Evolutionary conservation across 2,329 filamentous ascomycete species (phyloP).

Genomic region (Aspergillus sp.): DNA sequence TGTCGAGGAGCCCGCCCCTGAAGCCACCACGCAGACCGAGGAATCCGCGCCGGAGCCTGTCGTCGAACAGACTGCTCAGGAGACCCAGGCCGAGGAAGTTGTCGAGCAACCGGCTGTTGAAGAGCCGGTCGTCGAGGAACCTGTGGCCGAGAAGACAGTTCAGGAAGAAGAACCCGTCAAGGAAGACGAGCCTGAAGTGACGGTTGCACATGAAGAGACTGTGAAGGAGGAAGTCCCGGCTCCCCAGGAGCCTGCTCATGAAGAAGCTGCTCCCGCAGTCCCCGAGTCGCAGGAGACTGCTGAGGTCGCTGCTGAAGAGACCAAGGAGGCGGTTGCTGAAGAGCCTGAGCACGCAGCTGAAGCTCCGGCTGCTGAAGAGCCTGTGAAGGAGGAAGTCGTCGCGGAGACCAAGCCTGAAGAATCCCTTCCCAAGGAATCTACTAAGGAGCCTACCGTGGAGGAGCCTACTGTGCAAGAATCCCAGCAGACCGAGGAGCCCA

Average conservation of each 20-base stretch:
- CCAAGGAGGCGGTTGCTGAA: conserved; percentile 4
- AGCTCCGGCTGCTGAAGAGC: background rate
- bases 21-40: background rate
- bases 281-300: background rate
- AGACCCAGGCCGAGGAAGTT: background rate
- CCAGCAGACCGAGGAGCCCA: background rate
- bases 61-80: background rate
- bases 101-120: background rate
- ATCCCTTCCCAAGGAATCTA: background rate
- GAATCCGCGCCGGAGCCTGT: conserved; percentile 2
- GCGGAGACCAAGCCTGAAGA: conserved; percentile 7
- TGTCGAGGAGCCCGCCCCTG: too few species aligned
- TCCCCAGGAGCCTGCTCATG: conserved; percentile 1
- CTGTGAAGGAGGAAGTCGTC: background rate
- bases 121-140: background rate
- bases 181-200: background rate
- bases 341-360: background rate
- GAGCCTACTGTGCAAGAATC: background rate
- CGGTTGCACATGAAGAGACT: background rate
- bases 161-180: background rate
- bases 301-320: background rate
- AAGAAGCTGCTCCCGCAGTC: background rate
- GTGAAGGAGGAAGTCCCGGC: background rate
- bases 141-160: background rate
- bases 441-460: background rate